These are phyloP conservation scores for Rhododendron ovatum DNA, from an alignment of 148 eudicot genomes.

Conservation along the genomic window DNA sequence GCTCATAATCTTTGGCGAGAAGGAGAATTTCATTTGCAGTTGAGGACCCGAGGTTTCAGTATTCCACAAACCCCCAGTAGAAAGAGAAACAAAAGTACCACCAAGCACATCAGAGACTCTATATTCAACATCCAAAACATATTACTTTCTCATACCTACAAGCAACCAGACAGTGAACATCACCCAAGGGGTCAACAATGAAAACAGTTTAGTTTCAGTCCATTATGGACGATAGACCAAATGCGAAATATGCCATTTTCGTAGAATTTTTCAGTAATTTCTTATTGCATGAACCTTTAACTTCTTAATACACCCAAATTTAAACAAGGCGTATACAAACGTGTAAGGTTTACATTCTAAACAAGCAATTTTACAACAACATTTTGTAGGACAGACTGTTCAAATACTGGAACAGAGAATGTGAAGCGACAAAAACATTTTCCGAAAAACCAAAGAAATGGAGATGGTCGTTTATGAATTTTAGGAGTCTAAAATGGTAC, in stretches of 20 bases:
- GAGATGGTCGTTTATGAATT: background rate
- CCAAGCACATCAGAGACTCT: background rate
- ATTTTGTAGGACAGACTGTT: background rate
- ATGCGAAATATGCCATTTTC: background rate
- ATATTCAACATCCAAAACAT: background rate
- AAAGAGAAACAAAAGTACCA: background rate
- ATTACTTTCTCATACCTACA: background rate
- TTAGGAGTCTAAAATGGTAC: background rate
- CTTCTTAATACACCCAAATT: slow-evolving; percentile 8
- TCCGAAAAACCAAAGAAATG: background rate
- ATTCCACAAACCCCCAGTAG: background rate
- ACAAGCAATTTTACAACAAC: slow-evolving; percentile 8
- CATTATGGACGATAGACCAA: background rate
- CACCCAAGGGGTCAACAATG: background rate
- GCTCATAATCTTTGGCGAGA: too few relatives aligned
- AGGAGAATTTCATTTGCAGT: background rate
- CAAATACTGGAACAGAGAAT: background rate
- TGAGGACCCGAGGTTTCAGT: background rate
- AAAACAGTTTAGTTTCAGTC: background rate
- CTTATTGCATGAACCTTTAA: slow-evolving; percentile 11
- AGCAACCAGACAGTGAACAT: background rate
- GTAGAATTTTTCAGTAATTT: background rate
- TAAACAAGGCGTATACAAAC: slow-evolving; percentile 9
- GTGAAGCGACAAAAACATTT: background rate
- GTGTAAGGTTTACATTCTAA: slow-evolving; percentile 5